Conservation (phyloP, 345 rosid genomes). For the Citrus glauca region DNA sequence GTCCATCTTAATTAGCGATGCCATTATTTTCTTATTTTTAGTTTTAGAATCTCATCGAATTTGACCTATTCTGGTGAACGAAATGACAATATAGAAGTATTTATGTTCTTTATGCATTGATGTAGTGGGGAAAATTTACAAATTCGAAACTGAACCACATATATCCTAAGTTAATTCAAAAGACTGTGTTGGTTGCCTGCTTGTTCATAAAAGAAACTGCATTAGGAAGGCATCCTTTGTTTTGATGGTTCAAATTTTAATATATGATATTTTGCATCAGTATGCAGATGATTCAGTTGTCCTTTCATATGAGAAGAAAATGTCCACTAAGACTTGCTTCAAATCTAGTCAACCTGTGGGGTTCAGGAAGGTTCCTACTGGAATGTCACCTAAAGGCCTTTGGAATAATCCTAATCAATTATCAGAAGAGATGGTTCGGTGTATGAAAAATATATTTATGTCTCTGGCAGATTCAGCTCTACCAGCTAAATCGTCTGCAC, state of each 20-base stretch:
- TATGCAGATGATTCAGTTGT: slow-evolving; percentile 25
- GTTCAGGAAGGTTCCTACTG: slow-evolving; percentile 44
- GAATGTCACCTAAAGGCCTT: slow-evolving; percentile 51
- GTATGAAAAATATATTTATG: slow-evolving; percentile 89
- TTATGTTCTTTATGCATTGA: no score
- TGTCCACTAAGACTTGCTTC: slow-evolving; percentile 22
- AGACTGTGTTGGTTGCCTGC: not conserved
- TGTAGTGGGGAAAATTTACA: not conserved
- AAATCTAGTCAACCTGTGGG: slow-evolving; percentile 25
- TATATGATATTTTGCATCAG: slow-evolving; percentile 34
- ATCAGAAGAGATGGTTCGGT: slow-evolving; percentile 84
- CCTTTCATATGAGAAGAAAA: slow-evolving; percentile 25
- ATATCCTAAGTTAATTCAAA: not conserved
- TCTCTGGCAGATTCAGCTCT: slow-evolving; percentile 75
- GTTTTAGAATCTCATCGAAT: not conserved
- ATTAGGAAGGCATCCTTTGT: not conserved
- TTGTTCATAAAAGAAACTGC: slow-evolving; percentile 2
- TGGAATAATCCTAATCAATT: slow-evolving; percentile 80
- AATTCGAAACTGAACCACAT: not conserved
- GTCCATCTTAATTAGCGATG: not conserved
- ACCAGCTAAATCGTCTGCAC: slow-evolving; percentile 45
- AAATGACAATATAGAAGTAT: not conserved
- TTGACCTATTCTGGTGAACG: not conserved
- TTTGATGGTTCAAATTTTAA: slow-evolving; percentile 3
- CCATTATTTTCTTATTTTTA: not conserved